Conservation (phyloP, 805 yeast genomes). For the Alloascoidea hylecoeti region DNA sequence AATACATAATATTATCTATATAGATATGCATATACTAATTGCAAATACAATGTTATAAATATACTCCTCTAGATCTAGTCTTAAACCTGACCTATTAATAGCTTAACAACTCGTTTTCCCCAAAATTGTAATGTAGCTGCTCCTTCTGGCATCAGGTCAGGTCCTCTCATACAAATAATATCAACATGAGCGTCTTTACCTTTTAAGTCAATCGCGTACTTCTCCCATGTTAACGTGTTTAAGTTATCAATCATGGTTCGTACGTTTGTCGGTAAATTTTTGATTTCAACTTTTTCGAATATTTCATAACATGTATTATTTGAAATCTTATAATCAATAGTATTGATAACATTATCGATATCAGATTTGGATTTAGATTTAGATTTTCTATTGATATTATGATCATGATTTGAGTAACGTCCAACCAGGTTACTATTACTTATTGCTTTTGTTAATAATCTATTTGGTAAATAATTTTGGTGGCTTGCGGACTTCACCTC, state of each 20-base stretch:
- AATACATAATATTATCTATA: too few relatives aligned
- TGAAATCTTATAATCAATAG: conserved; percentile 2
- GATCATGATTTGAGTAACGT: too few relatives aligned
- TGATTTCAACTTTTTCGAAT: conserved; percentile 6
- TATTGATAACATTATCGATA: not conserved
- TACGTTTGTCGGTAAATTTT: conserved; percentile 21
- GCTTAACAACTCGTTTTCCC: too few relatives aligned
- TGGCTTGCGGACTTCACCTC: too few relatives aligned
- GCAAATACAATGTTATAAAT: too few relatives aligned
- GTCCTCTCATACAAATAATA: conserved; percentile 61
- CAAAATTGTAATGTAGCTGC: not conserved
- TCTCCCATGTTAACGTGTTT: conserved; percentile 59
- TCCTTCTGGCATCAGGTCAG: conserved; percentile 17
- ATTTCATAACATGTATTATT: conserved; percentile 4
- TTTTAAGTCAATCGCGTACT: conserved; percentile 59
- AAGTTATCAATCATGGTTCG: conserved; percentile 32
- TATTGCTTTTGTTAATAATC: conserved; percentile 3
- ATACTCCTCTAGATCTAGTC: too few relatives aligned
- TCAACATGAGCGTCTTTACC: conserved; percentile 78
- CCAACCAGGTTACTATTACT: conserved; percentile 2
- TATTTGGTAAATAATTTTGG: too few relatives aligned
- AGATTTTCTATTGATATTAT: conserved; percentile 1
- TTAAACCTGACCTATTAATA: too few relatives aligned
- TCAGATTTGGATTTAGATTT: conserved; percentile 4
- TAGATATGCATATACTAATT: too few relatives aligned